Base-by-base conservation (phyloP, 2,329 filamentous ascomycete genomes). In the Neoarthrinium moseri region DNA sequence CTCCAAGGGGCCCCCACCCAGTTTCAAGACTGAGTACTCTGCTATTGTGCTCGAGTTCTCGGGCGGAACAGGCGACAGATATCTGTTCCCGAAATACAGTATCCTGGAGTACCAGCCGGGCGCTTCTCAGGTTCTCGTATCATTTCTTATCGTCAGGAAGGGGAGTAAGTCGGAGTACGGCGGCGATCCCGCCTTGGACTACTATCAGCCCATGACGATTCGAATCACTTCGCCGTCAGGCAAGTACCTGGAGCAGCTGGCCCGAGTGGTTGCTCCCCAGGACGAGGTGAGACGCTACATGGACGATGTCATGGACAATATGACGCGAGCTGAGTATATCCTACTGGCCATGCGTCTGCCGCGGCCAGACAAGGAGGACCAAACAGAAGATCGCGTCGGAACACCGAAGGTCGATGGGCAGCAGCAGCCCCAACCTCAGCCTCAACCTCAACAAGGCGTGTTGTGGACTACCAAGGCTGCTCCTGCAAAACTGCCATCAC, bases 1-100 rank as follows among this genome's bases (percentile, higher is more conserved):
- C 21, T 83, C 80, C 5, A 84, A 83, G 54, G 81, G 79, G 0
- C 80, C 79, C 2, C 72, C 76, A 2, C 75, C 75, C 15, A 59
- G 63, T 2, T 62, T 66, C 10, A 83, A 79, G 54, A 77, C 78
- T 21, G 84, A 85, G 46, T 77, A 85, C 34, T 76, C 81, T 1
- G 82, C 83, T n/a, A 72, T 87, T 12, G 79, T 86, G 1, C 79
- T 90, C 50, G 84, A 89, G 54, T 89, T 89, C 61, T 63, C 71
- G 5, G 78, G 78, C 37, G 83, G 83, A 26, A 81, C 72, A 3
- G 87, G 86, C 36, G 88, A 92, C 62, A 80, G 87, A 21, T 91
- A 88, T 60, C 69, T 89, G 38, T 91, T 94, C 52, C 89, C 89
- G 2, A 87, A 84, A 54, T 86, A 87, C 60, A 87, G 84, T 63